Conservation (phyloP, 2,329 filamentous ascomycete genomes). For the Diaporthe caulivora region DNA sequence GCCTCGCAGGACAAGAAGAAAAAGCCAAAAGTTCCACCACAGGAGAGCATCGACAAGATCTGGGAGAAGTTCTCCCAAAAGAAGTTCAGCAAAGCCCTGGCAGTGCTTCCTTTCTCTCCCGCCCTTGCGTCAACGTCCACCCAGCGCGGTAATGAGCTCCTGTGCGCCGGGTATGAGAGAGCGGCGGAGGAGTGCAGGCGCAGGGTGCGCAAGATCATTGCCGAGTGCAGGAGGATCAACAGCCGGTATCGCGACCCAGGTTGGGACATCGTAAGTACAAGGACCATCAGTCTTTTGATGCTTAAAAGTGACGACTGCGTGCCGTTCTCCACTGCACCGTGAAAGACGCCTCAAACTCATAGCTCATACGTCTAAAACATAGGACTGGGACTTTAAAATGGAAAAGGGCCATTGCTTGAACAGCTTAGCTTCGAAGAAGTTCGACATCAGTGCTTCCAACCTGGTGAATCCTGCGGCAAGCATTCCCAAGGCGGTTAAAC, state of each 20-base stretch:
- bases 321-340: background rate
- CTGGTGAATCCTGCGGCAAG: slow-evolving; percentile 60
- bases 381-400: slow-evolving; percentile 78
- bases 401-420: slow-evolving; percentile 69
- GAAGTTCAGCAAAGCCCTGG: slow-evolving; percentile 74
- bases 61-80: slow-evolving; percentile 73
- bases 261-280: slow-evolving; percentile 66
- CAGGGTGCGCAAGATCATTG: slow-evolving; percentile 71
- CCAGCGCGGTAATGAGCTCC: slow-evolving; percentile 70
- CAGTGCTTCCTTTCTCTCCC: slow-evolving; percentile 74
- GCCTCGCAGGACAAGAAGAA: slow-evolving; percentile 65
- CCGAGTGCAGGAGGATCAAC: slow-evolving; percentile 79
- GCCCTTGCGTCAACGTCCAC: slow-evolving; percentile 63
- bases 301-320: too few relatives aligned
- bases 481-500: slow-evolving; percentile 80
- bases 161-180: slow-evolving; percentile 71
- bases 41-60: slow-evolving; percentile 75
- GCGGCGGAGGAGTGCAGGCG: slow-evolving; percentile 73
- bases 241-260: slow-evolving; percentile 81
- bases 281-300: background rate
- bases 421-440: slow-evolving; percentile 63
- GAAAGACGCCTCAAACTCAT: too few relatives aligned
- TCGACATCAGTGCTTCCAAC: slow-evolving; percentile 61
- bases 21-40: slow-evolving; percentile 70
- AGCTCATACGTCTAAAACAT: slow-evolving; percentile 19